Evolutionary conservation across 1,284 basidiomycete species (phyloP), one percentile per base, ranked within the genome.

Genomic region (Heterobasidion irregulare): DNA sequence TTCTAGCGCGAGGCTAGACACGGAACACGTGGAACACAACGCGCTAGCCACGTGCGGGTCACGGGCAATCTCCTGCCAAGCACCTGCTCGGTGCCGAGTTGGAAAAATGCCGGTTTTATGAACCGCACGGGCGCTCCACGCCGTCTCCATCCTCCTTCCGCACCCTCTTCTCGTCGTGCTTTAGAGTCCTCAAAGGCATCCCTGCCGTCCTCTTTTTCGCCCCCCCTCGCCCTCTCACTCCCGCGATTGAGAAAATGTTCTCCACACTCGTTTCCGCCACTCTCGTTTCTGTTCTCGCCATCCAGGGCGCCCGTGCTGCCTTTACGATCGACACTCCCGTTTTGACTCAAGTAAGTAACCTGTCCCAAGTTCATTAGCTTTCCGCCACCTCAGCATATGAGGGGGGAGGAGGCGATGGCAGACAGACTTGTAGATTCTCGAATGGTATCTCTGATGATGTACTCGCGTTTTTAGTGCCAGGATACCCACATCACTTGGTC

Each of bases 211-310:
- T 63, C 67, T 63, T 62, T 60, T 58, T 59, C 60, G 55, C 61
- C 52, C 60, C 60, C 59, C 62, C 62, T 64, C 61, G 61, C 59
- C 63, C 62, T 62, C 59, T 63, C 50, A 19, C 50, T 50, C 47
- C 52, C 56, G 38, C 59, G 57, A 54, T 56, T 61, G 46, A 56
- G 56, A 74, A 66, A 64, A 90, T 90, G 87, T 84, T 82, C 79
- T 73, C 82, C 73, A 86, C 87, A 74, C 71, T 90, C 85, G 53
- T 88, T 87, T 76, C 77, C 58, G 68, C 79, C 72, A 75, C 83
- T 68, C 78, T 89, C 81, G 71, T 88, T 75, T 70, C 77, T 65
- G 66, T 74, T 62, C 70, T 82, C 67, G 75, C 77, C 67, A 64
- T 80, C 66, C 74, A 66, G 61, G 72, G 72, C 66, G 82, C 73